Evolutionary conservation across 345 rosid genomes (phyloP).

Genomic region (Eucalyptus pauciflora): DNA sequence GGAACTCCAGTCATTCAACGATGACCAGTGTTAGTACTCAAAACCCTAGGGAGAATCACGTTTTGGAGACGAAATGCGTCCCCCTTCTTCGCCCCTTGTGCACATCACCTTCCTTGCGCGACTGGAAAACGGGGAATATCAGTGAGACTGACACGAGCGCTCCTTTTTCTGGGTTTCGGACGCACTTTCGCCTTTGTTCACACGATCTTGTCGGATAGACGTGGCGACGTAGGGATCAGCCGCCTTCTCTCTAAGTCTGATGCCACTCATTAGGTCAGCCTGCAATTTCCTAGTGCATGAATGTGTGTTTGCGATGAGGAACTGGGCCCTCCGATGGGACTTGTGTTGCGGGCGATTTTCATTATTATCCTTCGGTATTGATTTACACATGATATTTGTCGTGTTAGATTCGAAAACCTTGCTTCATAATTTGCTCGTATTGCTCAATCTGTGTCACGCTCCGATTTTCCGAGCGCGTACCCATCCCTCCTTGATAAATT

Average conservation of each 20-base stretch:
- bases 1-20: not conserved
- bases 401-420: not conserved
- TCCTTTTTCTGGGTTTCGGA: not conserved
- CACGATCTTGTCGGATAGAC: not conserved
- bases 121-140: not conserved
- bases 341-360: not conserved
- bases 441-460: not conserved
- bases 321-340: not conserved
- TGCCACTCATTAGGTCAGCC: not conserved
- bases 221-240: not conserved
- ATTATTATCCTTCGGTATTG: not conserved
- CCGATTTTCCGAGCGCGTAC: no score
- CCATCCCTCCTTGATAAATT: no score
- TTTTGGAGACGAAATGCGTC: not conserved
- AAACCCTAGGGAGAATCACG: not conserved
- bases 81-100: not conserved
- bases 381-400: not conserved
- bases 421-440: not conserved
- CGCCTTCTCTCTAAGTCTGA: not conserved
- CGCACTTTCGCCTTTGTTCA: not conserved
- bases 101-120: not conserved
- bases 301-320: not conserved
- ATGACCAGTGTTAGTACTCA: not conserved
- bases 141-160: not conserved
- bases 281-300: not conserved